Conservation (phyloP, 345 rosid species). For the Triadica sebifera region DNA sequence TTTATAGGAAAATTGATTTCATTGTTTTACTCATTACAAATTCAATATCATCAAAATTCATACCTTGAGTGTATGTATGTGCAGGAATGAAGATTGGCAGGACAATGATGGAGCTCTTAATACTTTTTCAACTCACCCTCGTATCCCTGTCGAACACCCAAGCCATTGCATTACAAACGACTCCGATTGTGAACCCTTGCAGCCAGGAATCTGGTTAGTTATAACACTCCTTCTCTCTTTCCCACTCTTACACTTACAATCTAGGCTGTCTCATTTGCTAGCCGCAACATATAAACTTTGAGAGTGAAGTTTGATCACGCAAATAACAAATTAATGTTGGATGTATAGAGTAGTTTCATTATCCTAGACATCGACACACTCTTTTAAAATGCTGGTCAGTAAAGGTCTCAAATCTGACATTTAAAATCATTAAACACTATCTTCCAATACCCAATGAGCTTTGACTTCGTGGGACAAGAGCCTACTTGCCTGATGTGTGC, state of each 20-base stretch:
- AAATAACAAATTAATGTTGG: no score
- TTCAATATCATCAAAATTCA: not conserved
- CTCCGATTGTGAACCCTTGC: slow-evolving; percentile 59
- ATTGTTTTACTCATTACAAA: not conserved
- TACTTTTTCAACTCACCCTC: slow-evolving; percentile 92
- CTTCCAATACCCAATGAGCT: no score
- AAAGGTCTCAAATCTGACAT: no score
- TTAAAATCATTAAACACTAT: no score
- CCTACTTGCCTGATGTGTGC: not conserved
- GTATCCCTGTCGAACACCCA: slow-evolving; percentile 72
- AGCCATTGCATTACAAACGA: slow-evolving; percentile 47
- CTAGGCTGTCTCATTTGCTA: no score
- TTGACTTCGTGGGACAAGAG: no score
- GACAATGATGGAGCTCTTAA: slow-evolving; percentile 97
- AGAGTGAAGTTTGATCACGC: no score
- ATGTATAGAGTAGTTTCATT: no score
- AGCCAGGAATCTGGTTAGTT: slow-evolving; percentile 90
- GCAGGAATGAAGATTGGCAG: slow-evolving; percentile 94
- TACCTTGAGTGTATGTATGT: not conserved
- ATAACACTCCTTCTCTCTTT: not conserved
- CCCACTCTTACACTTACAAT: not conserved
- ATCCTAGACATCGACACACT: no score
- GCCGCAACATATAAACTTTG: no score
- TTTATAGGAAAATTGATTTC: not conserved
- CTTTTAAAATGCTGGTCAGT: no score